Evolutionary conservation across 352 stramenopile species (phyloP), one percentile per base, ranked within the genome.

Genomic region (Pythium plurisporium): DNA sequence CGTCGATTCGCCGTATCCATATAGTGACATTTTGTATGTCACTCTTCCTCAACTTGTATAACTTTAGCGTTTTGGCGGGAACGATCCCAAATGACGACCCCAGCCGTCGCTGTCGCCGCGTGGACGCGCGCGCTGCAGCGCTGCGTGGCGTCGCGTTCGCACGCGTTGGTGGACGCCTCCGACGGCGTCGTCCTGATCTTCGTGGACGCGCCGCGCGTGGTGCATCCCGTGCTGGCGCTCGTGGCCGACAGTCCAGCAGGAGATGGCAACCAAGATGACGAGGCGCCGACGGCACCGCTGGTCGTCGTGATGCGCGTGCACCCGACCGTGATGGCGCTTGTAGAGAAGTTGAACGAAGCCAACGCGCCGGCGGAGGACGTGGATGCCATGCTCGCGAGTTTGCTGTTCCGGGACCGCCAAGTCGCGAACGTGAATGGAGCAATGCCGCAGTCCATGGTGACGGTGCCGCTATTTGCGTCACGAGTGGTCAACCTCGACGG

Each of bases 291-390:
- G 11, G 31, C 17, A 15, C 52, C 52, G 31, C 43, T 69, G 2
- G 29, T 69, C n/a, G 31, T 61, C 19, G 62, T 63, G 29, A 30
- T 56, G 55, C 42, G 49, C 20, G 31, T 69, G 3, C 62, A 69
- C 23, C 43, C 55, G 1, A 20, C 33, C 20, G 12, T 69, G 17
- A 20, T 36, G 15, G 20, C 48, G 49, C 49, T 69, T 7, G 34
- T 69, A 1, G 17, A 20, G 17, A 38, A 26, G 22, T n/a, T 69
- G 0, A 12, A 17, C 4, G 22, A 1, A 3, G 22, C 15, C 26
- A 19, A 44, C 23, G 30, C 34, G 10, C 0, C 25, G 12, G 15
- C 43, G 10, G 40, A 60, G 26, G 30, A 48, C 10, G 17, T 47
- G 1, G 41, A 47, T 3, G 34, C 36, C 27, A 17, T 64, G 15